phyloP scores from a whole-genome alignment of 371 early-diverging fungal genomes.

The Mucor indicus region DNA sequence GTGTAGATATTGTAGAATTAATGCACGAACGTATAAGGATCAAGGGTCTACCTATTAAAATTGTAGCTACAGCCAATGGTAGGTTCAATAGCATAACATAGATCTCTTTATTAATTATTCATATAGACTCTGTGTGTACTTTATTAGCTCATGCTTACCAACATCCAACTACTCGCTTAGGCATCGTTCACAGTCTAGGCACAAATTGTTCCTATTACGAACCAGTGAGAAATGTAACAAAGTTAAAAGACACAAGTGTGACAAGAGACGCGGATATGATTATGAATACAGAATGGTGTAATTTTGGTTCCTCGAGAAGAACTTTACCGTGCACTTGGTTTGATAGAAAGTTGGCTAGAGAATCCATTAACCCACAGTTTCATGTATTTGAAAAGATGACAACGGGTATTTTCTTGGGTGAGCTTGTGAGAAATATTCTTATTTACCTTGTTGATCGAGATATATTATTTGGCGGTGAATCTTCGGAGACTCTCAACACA shows the following conservation, averaged over 20 bases:
- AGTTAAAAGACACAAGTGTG: conserved; percentile 42
- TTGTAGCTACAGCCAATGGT: conserved; percentile 73
- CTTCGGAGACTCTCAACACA: conserved; percentile 58
- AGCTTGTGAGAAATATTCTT: conserved; percentile 75
- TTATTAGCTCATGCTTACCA: conserved; percentile 86
- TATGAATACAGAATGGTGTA: conserved; percentile 88
- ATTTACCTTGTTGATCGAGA: conserved; percentile 77
- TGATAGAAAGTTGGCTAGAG: conserved; percentile 79
- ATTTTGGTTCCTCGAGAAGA: conserved; percentile 73
- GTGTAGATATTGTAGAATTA: conserved; percentile 43
- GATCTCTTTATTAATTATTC: neutral
- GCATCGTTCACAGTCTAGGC: conserved; percentile 93
- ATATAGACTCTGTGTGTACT: conserved; percentile 86
- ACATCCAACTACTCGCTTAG: conserved; percentile 79
- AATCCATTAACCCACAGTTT: conserved; percentile 70
- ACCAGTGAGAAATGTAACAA: conserved; percentile 66
- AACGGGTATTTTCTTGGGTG: conserved; percentile 95
- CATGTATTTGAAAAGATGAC: conserved; percentile 94
- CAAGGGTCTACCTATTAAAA: conserved; percentile 43
- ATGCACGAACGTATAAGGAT: conserved; percentile 38
- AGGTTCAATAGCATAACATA: conserved; percentile 17
- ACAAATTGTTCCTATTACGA: conserved; percentile 95
- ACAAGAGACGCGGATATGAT: conserved; percentile 68
- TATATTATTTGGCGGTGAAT: conserved; percentile 5
- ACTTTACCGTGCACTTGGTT: conserved; percentile 81